A percentile compares a stretch with the other conserved stretches of the same genome.
Evolutionary conservation across 768 basidiomycete species (phyloP).

Genomic region (Lactifluus subvellereus): DNA sequence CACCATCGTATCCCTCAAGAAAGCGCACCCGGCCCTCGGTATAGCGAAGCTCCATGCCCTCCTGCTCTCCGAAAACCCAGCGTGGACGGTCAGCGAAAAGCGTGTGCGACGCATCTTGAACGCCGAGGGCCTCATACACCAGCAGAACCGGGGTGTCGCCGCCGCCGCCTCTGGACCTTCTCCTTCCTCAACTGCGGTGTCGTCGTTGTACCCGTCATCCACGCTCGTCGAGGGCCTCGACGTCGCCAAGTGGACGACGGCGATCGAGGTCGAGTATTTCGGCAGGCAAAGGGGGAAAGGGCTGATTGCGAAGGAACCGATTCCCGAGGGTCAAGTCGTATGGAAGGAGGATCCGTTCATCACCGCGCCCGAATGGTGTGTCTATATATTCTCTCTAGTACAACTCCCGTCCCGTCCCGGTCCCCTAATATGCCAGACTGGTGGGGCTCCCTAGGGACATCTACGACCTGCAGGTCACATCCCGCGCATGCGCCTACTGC

Average conservation of each 20-base stretch:
- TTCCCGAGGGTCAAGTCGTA: slow-evolving; percentile 64
- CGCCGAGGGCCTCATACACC: slow-evolving; percentile 43
- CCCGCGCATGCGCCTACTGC: slow-evolving; percentile 66
- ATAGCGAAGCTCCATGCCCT: slow-evolving; percentile 64
- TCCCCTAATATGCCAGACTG: background rate
- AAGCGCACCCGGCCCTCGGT: slow-evolving; percentile 57
- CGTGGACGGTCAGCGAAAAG: slow-evolving; percentile 82
- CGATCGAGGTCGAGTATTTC: slow-evolving; percentile 67
- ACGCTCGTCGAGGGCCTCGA: slow-evolving; percentile 59
- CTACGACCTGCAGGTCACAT: slow-evolving; percentile 56
- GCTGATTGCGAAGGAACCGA: slow-evolving; percentile 61
- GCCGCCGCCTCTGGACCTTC: slow-evolving; percentile 51
- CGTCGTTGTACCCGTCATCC: slow-evolving; percentile 51
- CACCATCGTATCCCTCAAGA: slow-evolving; percentile 50
- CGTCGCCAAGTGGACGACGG: slow-evolving; percentile 50
- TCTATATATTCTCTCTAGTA: slow-evolving; percentile 20
- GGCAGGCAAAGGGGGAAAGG: slow-evolving; percentile 75
- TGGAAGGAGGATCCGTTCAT: slow-evolving; percentile 86
- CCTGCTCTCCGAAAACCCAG: slow-evolving; percentile 51
- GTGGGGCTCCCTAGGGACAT: slow-evolving; percentile 52
- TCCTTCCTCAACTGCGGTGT: slow-evolving; percentile 34
- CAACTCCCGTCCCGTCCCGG: too few species aligned
- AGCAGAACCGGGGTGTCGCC: slow-evolving; percentile 15
- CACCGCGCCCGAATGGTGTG: slow-evolving; percentile 75
- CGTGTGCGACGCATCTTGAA: slow-evolving; percentile 69